Evolutionary conservation across 495 filamentous ascomycete genomes (phyloP).

Genomic region (Mytilinidion resinicola): DNA sequence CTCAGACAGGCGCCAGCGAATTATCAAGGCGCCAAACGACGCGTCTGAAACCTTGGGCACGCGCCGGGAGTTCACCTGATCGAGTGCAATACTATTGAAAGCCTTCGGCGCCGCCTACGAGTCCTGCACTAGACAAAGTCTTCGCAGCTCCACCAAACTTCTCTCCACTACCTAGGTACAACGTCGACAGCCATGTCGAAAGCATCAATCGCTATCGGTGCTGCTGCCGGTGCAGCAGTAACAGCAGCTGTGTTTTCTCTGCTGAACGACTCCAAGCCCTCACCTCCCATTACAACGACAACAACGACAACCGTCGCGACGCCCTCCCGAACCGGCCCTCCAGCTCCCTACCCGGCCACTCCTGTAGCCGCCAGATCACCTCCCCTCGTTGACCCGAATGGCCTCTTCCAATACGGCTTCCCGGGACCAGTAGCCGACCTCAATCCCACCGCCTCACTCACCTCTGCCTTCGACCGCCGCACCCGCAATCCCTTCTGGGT

Average conservation of each 20-base stretch:
- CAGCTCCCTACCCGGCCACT: constrained; percentile 18
- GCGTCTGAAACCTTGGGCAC: constrained; percentile 27
- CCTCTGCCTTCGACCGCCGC: constrained; percentile 85
- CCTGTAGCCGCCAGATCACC: constrained; percentile 33
- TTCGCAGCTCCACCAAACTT: background rate
- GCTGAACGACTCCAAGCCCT: constrained; percentile 42
- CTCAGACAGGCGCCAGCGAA: constrained; percentile 16
- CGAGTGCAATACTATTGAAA: constrained; percentile 7
- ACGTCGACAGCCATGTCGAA: constrained; percentile 33
- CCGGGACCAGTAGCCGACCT: constrained; percentile 85
- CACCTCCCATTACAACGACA: constrained; percentile 39
- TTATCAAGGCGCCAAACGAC: constrained; percentile 7
- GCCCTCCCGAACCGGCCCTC: constrained; percentile 27
- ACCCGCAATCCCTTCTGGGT: constrained; percentile 93
- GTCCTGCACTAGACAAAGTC: background rate
- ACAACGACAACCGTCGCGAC: constrained; percentile 43
- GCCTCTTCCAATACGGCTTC: constrained; percentile 94
- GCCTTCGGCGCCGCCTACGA: background rate
- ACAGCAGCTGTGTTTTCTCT: constrained; percentile 74
- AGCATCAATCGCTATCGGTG: constrained; percentile 72
- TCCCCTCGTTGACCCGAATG: constrained; percentile 71
- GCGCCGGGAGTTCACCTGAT: constrained; percentile 27
- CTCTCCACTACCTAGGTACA: background rate
- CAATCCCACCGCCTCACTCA: constrained; percentile 61
- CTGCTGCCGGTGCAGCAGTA: constrained; percentile 77